Percentiles rank a stretch among this genome's conserved stretches.
Conservation (phyloP, 192 early-diverging fungal genomes). For the Podochytrium sp. region DNA sequence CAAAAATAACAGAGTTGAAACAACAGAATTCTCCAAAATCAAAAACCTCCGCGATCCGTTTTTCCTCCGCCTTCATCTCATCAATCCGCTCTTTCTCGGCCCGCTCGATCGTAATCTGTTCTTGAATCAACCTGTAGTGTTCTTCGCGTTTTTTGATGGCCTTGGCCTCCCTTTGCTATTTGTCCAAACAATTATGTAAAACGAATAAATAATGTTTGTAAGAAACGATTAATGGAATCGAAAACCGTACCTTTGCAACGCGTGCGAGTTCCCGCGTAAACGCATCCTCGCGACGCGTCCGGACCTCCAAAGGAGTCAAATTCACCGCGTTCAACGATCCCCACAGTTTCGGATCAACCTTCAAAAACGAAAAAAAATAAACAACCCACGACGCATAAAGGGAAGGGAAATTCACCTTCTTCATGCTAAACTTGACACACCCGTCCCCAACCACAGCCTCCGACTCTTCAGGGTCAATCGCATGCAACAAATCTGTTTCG, state of each 20-base stretch:
- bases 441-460: constrained; percentile 45
- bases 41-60: constrained; percentile 36
- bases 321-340: neutral
- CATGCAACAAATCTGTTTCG: constrained; percentile 49
- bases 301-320: constrained; percentile 4
- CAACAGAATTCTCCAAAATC: neutral
- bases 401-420: constrained; percentile 37
- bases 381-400: no score
- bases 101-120: constrained; percentile 57
- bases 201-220: neutral
- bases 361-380: neutral
- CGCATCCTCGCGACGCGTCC: constrained; percentile 33
- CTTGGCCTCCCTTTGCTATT: constrained; percentile 37
- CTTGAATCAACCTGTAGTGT: constrained; percentile 44
- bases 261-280: constrained; percentile 27
- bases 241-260: constrained; percentile 31
- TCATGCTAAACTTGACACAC: constrained; percentile 42
- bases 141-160: constrained; percentile 39
- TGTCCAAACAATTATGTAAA: constrained; percentile 10
- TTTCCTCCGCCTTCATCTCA: constrained; percentile 41
- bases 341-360: constrained; percentile 32
- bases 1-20: neutral
- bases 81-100: constrained; percentile 43
- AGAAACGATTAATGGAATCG: neutral
- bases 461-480: constrained; percentile 42